Evolutionary conservation across 768 basidiomycete genomes (phyloP).

Genomic region (Serendipita sp.): DNA sequence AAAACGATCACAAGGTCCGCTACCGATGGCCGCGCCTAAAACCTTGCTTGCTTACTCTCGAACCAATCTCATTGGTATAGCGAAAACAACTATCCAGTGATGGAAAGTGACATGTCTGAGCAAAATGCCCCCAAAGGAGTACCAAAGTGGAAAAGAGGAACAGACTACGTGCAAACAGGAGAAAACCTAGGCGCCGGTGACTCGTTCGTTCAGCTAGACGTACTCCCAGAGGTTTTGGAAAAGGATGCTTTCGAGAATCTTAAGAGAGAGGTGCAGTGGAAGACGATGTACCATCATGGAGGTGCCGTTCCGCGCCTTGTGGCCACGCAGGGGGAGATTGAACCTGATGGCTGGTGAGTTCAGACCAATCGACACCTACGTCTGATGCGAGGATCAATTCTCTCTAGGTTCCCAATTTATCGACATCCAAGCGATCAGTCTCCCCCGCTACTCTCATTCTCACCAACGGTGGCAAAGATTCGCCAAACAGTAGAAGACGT

Average conservation of each 20-base stretch:
- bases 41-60: too few relatives aligned
- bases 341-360: conserved; percentile 33
- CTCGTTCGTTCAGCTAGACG: conserved; percentile 38
- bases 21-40: too few relatives aligned
- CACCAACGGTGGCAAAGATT: conserved; percentile 50
- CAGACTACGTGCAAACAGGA: neutral
- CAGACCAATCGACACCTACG: neutral
- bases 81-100: too few relatives aligned
- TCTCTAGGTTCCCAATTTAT: conserved; percentile 56
- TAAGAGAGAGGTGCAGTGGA: conserved; percentile 53
- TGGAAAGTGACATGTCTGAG: neutral
- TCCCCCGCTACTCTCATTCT: conserved; percentile 49
- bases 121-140: neutral
- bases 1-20: too few relatives aligned
- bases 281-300: conserved; percentile 62
- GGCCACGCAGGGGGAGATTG: conserved; percentile 44
- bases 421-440: conserved; percentile 71
- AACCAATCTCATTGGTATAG: too few relatives aligned
- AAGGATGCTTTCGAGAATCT: conserved; percentile 41
- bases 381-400: neutral
- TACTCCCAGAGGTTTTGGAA: conserved; percentile 43
- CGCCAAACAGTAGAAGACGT: conserved; percentile 44
- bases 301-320: conserved; percentile 58
- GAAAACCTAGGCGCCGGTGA: conserved; percentile 42
- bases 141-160: conserved; percentile 4